A percentile compares a stretch with the other conserved stretches of the same genome.
Evolutionary conservation across 495 filamentous ascomycete genomes (phyloP).

Genomic region (Aspergillus incahuasiensis): DNA sequence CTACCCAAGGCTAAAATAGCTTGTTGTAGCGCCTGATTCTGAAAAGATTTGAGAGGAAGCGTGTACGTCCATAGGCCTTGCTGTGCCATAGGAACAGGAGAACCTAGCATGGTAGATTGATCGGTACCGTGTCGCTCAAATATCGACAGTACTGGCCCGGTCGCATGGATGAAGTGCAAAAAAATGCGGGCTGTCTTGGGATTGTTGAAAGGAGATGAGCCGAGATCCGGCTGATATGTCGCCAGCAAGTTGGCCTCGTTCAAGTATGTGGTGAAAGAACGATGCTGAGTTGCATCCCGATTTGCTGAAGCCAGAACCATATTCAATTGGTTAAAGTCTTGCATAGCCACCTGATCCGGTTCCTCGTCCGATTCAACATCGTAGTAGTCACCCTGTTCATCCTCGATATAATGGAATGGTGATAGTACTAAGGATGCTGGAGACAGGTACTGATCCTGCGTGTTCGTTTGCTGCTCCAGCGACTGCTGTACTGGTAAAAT

Average conservation of each 20-base stretch:
- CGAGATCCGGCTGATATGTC: conserved; percentile 67
- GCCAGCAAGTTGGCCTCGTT: conserved; percentile 70
- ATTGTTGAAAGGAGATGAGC: conserved; percentile 78
- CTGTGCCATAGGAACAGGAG: conserved; percentile 59
- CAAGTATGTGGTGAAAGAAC: conserved; percentile 62
- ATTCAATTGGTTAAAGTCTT: conserved; percentile 48
- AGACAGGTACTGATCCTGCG: not conserved
- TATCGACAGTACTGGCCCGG: conserved; percentile 79
- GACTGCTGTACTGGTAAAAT: not conserved
- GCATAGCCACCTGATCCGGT: conserved; percentile 47
- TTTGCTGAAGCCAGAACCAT: conserved; percentile 47
- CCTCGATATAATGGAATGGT: conserved; percentile 37
- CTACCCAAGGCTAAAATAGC: conserved; percentile 86
- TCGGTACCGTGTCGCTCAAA: conserved; percentile 83
- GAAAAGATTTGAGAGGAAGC: conserved; percentile 77
- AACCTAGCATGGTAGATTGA: conserved; percentile 65
- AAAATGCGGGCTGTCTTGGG: conserved; percentile 80
- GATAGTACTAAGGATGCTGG: conserved; percentile 8
- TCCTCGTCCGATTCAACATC: conserved; percentile 70
- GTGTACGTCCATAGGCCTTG: conserved; percentile 86
- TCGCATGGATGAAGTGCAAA: conserved; percentile 87
- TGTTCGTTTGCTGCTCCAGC: conserved; percentile 6
- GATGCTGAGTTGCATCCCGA: conserved; percentile 44
- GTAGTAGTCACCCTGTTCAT: conserved; percentile 54
- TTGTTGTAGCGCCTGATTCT: conserved; percentile 80